These are phyloP conservation scores for Cymbopogon flexuosus DNA, from an alignment of 202 grass and related monocot genomes.

Conservation along the genomic window DNA sequence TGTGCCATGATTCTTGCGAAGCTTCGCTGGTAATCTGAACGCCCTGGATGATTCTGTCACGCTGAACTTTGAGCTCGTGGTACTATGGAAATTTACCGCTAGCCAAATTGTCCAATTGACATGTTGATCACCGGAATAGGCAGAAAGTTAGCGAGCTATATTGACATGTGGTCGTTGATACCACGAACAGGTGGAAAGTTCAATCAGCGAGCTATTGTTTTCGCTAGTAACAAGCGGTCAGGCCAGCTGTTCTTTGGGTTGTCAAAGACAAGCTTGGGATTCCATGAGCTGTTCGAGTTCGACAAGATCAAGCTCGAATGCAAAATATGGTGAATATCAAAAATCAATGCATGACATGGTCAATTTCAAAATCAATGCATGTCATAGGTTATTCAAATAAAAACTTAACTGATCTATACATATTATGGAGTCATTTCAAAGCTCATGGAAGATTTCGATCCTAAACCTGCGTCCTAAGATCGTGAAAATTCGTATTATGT, in stretches of 20 bases:
- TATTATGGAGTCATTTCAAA: not conserved
- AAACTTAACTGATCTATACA: too few species aligned
- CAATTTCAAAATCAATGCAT: too few species aligned
- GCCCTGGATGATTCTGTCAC: not conserved
- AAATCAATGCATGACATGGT: too few species aligned
- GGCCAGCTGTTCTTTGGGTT: not conserved
- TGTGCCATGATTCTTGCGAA: not conserved
- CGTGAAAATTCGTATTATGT: not conserved
- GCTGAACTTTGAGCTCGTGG: not conserved
- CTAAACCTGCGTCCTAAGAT: not conserved
- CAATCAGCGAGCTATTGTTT: not conserved
- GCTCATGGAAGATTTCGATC: not conserved
- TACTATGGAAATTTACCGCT: not conserved
- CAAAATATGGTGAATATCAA: too few species aligned
- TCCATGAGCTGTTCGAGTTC: not conserved
- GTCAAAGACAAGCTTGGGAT: not conserved
- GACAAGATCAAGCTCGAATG: not conserved
- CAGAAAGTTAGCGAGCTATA: not conserved
- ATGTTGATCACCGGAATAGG: not conserved
- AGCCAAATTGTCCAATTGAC: not conserved
- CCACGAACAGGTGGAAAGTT: not conserved
- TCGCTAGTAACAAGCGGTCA: not conserved
- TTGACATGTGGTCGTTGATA: not conserved
- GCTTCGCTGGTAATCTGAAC: not conserved
- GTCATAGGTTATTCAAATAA: too few species aligned